Evolutionary conservation across 23 red algal genomes (phyloP).

Genomic region (Gracilaria caudata): DNA sequence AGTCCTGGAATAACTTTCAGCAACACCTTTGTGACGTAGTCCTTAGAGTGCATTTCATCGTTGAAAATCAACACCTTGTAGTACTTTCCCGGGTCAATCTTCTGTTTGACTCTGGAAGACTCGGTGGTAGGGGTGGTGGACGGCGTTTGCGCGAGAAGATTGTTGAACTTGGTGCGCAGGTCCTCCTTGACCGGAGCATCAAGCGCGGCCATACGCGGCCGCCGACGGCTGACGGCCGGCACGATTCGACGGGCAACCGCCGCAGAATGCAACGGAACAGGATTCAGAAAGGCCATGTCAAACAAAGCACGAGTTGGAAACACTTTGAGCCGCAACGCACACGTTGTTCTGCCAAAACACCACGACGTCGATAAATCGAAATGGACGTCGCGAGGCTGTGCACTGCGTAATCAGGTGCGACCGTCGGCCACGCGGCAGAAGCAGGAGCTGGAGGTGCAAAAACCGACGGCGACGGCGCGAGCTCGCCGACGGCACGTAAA

Average conservation of each 20-base stretch:
- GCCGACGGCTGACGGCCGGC: slow-evolving; percentile 18
- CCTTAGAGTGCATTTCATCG: slow-evolving; percentile 73
- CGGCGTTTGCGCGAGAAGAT: slow-evolving; percentile 41
- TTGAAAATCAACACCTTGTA: slow-evolving; percentile 90
- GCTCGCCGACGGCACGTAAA: neutral
- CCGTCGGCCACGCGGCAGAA: neutral
- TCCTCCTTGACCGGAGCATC: slow-evolving; percentile 67
- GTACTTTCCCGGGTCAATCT: slow-evolving; percentile 78
- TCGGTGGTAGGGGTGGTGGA: slow-evolving; percentile 35
- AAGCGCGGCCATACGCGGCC: slow-evolving; percentile 59
- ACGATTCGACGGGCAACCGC: neutral
- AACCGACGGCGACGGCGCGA: neutral
- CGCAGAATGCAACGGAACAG: neutral
- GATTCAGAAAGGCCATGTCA: slow-evolving; percentile 30
- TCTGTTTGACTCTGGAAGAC: slow-evolving; percentile 43
- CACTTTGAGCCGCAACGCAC: too few species aligned
- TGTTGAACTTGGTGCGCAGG: slow-evolving; percentile 51
- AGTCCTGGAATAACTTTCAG: slow-evolving; percentile 82
- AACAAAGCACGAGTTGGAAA: neutral
- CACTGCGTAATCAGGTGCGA: neutral
- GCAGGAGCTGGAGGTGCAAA: neutral
- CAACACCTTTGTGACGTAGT: slow-evolving; percentile 76
- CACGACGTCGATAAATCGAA: too few species aligned
- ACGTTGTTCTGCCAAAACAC: too few species aligned
- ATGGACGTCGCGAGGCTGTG: neutral